Evolutionary conservation across 805 yeast genomes (phyloP), one percentile per base, ranked within the genome.

Genomic region (Candida maris): DNA sequence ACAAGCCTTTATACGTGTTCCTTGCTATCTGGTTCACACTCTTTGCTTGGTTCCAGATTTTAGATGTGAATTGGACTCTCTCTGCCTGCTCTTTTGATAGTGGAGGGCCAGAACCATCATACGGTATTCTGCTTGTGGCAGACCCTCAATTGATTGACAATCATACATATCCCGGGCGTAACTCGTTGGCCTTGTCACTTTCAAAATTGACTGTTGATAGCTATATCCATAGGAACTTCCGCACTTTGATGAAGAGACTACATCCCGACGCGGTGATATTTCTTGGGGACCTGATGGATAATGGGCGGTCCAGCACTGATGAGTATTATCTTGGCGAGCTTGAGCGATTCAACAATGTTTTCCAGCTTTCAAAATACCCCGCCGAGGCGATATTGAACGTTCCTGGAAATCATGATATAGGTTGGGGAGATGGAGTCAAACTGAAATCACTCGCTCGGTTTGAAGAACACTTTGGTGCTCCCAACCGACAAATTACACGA

Each of bases 391-490:
- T 57, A 34, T 48, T 62, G 22, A 59, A 68, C 2, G 53, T 74
- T 6, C 96, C 96, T 0, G 99, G 98, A 2, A 93, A 93, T 56
- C 99, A 93, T 57, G 99, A 93, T 56, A 86, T 94, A 45, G 99
- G 99, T 0, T 91, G 83, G 62, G 96, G 93, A 19, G 75, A 79
- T 41, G 77, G 79, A 0, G 77, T 93, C 12, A 67, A 77, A 13
- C 68, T 70, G 18, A 59, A 67, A 1, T 77, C 81, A 17, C 61
- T 74, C 30, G 61, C 74, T 23, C 64, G 97, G 46, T 93, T 89
- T 60, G 62, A 72, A 26, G 64, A 79, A 1, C 71, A 67, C 53
- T 91, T 87, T 58, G 98, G 97, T 2, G 77, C 76, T 27, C 65
- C 93, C 1, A 75, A 75, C 49, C 70, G 74, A 12, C 64, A 61